Percentiles rank a stretch among this genome's conserved stretches.
Evolutionary conservation across 2,329 filamentous ascomycete genomes (phyloP).

Genomic region (Laburnicola sp.): DNA sequence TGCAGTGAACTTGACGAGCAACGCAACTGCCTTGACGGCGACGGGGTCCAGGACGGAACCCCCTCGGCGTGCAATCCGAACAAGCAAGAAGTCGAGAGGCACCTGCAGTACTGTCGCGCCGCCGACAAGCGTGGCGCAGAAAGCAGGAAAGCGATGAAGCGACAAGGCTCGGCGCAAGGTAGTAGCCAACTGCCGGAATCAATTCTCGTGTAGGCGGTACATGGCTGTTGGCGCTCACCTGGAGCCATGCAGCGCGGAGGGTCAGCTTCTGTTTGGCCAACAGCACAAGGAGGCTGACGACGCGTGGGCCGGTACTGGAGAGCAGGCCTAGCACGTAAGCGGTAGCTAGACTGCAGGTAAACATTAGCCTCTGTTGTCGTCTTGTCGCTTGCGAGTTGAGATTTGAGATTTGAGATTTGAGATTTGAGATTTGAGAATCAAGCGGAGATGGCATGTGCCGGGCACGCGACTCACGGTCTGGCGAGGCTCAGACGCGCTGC

Average conservation of each 20-base stretch:
- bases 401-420: too few relatives aligned
- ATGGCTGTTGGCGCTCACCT: conserved; percentile 20
- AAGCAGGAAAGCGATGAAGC: conserved; percentile 55
- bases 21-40: background rate
- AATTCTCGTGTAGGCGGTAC: background rate
- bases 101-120: conserved; percentile 54
- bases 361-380: background rate
- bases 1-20: conserved; percentile 47
- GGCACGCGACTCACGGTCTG: conserved; percentile 20
- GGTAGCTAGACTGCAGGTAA: conserved; percentile 19
- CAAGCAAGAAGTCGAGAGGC: conserved; percentile 30
- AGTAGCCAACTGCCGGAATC: conserved; percentile 10
- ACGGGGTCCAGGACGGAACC: conserved; percentile 16
- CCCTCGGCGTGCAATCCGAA: conserved; percentile 8
- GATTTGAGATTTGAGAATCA: too few relatives aligned
- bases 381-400: background rate
- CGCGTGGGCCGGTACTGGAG: conserved; percentile 30
- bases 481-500: conserved; percentile 8
- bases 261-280: conserved; percentile 24
- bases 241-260: conserved; percentile 21
- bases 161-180: conserved; percentile 48
- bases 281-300: conserved; percentile 23
- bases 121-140: conserved; percentile 56
- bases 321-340: conserved; percentile 36
- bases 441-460: background rate